A percentile compares a stretch with the other conserved stretches of the same genome.
phyloP scores from a whole-genome alignment of 2,329 filamentous ascomycete genomes.

The Penicillium sp. region DNA sequence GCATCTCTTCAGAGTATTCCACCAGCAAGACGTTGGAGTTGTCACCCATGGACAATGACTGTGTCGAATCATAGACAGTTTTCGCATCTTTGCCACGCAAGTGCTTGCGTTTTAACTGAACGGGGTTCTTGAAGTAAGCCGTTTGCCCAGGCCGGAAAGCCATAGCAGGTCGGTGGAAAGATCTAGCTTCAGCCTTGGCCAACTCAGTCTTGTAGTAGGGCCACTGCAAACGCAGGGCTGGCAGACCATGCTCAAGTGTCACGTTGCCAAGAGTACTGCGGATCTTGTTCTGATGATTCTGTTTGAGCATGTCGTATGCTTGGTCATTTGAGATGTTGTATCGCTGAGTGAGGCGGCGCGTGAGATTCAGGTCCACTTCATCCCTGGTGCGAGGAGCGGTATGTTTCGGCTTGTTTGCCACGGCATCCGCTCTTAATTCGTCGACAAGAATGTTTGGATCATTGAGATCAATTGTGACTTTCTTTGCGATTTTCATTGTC shows the following conservation, averaged over 20 bases:
- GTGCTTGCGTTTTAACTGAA: slow-evolving; percentile 73
- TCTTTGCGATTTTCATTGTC: slow-evolving; percentile 70
- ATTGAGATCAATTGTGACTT: slow-evolving; percentile 79
- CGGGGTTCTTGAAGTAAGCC: slow-evolving; percentile 71
- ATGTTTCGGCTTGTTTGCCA: slow-evolving; percentile 51
- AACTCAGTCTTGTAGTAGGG: slow-evolving; percentile 93
- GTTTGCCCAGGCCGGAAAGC: slow-evolving; percentile 67
- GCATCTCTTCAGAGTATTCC: slow-evolving; percentile 94
- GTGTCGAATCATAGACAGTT: slow-evolving; percentile 74
- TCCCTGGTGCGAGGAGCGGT: slow-evolving; percentile 40
- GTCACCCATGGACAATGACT: slow-evolving; percentile 80
- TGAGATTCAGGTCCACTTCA: slow-evolving; percentile 67
- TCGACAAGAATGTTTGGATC: slow-evolving; percentile 86
- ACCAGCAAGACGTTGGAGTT: slow-evolving; percentile 85
- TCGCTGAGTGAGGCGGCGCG: slow-evolving; percentile 70
- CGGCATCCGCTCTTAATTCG: slow-evolving; percentile 63
- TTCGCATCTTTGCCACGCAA: slow-evolving; percentile 75
- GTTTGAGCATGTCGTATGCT: slow-evolving; percentile 91
- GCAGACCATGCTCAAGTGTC: slow-evolving; percentile 90
- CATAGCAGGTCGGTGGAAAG: slow-evolving; percentile 79
- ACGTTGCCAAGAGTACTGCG: slow-evolving; percentile 87
- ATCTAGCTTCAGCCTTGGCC: slow-evolving; percentile 66
- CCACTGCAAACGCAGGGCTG: slow-evolving; percentile 86
- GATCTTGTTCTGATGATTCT: slow-evolving; percentile 95
- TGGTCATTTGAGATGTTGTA: slow-evolving; percentile 98